phyloP scores from a whole-genome alignment of 441 rosid genomes.

The Mallotus repandus region DNA sequence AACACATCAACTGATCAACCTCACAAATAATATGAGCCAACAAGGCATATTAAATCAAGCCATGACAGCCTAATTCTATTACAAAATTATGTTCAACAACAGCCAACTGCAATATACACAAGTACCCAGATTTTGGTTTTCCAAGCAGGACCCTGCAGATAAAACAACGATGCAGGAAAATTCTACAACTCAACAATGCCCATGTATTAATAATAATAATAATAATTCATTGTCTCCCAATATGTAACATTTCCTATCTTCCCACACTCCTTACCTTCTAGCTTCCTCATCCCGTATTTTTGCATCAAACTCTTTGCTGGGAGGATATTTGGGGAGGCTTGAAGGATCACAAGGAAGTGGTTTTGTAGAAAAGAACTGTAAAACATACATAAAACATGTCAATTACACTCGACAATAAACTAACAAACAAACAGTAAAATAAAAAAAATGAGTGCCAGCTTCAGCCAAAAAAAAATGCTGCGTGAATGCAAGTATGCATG shows the following conservation, averaged over 20 bases:
- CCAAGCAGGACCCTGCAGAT: not conserved
- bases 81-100: not conserved
- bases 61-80: not conserved
- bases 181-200: constrained; percentile 1
- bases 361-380: constrained; percentile 69
- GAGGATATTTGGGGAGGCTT: constrained; percentile 91
- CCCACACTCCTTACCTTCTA: constrained; percentile 57
- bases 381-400: constrained; percentile 23
- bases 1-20: constrained; percentile 13
- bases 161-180: not conserved
- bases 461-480: not conserved
- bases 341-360: constrained; percentile 94
- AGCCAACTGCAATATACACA: not conserved
- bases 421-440: not conserved
- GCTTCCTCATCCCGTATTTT: constrained; percentile 88
- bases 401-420: constrained; percentile 6
- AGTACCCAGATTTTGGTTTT: not conserved
- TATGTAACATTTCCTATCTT: not conserved
- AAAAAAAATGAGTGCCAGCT: not conserved
- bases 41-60: not conserved
- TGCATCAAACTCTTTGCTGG: constrained; percentile 96
- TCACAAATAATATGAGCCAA: not conserved
- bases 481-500: too few species aligned
- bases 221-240: not conserved
- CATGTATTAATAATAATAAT: not conserved